Percentiles rank a stretch among this genome's conserved stretches.
Conservation (phyloP, 202 grass and related monocot genomes). For the Schoenoplectus triqueter region DNA sequence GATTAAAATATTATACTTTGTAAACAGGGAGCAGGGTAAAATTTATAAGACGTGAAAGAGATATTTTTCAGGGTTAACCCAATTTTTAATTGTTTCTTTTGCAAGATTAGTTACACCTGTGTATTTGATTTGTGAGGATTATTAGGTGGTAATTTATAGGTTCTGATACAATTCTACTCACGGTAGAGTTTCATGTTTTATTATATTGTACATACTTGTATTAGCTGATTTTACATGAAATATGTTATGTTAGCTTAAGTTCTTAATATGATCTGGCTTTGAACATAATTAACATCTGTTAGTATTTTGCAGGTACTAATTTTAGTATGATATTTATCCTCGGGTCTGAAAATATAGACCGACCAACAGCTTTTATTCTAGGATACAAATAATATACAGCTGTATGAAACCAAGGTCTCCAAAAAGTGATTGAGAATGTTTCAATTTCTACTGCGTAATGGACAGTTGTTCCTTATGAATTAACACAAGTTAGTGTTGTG, state of each 20-base stretch:
- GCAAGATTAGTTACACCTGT: constrained; percentile 35
- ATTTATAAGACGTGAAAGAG: neutral
- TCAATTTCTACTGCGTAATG: neutral
- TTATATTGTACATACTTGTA: constrained; percentile 29
- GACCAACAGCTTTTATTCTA: neutral
- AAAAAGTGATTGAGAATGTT: neutral
- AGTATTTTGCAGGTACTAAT: neutral
- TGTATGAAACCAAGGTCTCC: too few relatives aligned
- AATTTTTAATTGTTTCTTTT: constrained; percentile 28
- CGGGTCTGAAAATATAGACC: neutral
- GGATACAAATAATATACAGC: neutral
- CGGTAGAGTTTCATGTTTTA: constrained; percentile 3
- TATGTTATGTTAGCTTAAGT: neutral
- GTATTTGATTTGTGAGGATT: constrained; percentile 31
- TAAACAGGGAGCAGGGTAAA: neutral
- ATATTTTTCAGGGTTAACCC: constrained; percentile 24
- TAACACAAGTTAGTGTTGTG: too few relatives aligned
- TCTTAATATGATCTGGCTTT: too few relatives aligned
- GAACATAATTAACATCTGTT: neutral
- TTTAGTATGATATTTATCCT: neutral
- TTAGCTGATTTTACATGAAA: constrained; percentile 30
- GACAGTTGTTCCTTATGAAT: neutral
- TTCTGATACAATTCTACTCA: constrained; percentile 32
- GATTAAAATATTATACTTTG: constrained; percentile 30
- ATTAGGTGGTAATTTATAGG: constrained; percentile 18